Evolutionary conservation across 2,329 filamentous ascomycete species (phyloP).

Genomic region (Lasiodiplodia sp.): DNA sequence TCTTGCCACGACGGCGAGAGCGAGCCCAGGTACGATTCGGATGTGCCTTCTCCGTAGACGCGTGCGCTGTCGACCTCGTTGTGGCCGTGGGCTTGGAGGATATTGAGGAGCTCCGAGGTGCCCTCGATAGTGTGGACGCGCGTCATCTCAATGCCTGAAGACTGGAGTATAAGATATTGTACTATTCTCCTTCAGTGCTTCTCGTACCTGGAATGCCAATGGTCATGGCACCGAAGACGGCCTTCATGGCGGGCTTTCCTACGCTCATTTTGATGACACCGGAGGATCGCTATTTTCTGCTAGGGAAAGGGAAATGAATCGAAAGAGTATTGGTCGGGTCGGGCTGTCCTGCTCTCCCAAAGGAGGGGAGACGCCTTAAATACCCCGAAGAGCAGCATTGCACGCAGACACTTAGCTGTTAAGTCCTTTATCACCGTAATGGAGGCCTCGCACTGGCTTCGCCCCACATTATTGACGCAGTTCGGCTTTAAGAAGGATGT

Average conservation of each 20-base stretch:
- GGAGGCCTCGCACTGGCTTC: background rate
- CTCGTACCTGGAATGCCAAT: constrained; percentile 43
- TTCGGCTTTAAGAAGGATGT: background rate
- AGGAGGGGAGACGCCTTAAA: background rate
- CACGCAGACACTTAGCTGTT: background rate
- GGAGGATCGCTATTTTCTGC: background rate
- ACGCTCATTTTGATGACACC: background rate
- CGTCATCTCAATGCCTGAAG: constrained; percentile 36
- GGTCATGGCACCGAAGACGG: constrained; percentile 50
- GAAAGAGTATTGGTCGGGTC: background rate
- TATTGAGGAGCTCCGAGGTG: constrained; percentile 39
- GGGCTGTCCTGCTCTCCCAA: too few species aligned
- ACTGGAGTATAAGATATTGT: too few species aligned
- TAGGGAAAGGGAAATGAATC: background rate
- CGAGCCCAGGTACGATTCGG: constrained; percentile 57
- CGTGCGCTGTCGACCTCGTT: constrained; percentile 49
- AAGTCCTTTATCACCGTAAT: background rate
- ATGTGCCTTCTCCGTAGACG: constrained; percentile 47
- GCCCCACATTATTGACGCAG: background rate
- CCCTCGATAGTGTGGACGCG: constrained; percentile 34
- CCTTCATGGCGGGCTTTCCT: constrained; percentile 33
- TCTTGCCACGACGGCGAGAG: constrained; percentile 45
- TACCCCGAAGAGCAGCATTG: background rate
- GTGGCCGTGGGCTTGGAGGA: constrained; percentile 42
- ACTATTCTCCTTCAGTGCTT: background rate